Evolutionary conservation across 768 basidiomycete species (phyloP).

Genomic region (Suillus decipiens): DNA sequence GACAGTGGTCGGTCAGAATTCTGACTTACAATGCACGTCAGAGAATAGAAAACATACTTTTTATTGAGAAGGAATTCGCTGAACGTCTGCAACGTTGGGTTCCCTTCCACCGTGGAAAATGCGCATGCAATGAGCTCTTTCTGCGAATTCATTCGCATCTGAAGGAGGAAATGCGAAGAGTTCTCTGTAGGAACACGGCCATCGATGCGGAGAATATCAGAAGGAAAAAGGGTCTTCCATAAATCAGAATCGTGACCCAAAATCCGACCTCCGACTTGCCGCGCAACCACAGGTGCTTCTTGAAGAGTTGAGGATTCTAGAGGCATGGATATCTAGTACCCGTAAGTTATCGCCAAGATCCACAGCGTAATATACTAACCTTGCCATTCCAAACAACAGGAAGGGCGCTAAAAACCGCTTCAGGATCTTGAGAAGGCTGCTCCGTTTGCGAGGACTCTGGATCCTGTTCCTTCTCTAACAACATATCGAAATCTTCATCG

Average conservation of each 20-base stretch:
- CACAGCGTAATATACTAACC: conserved; percentile 41
- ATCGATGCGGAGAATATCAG: conserved; percentile 70
- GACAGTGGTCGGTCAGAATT: conserved; percentile 15
- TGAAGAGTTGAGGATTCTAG: conserved; percentile 70
- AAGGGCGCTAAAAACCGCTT: conserved; percentile 53
- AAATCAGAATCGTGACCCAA: conserved; percentile 58
- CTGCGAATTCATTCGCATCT: conserved; percentile 71
- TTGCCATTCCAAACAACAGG: conserved; percentile 75
- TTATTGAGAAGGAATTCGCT: conserved; percentile 71
- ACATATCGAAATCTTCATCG: conserved; percentile 88
- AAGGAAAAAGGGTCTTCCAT: conserved; percentile 80
- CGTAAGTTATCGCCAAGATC: conserved; percentile 15
- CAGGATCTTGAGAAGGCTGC: conserved; percentile 41
- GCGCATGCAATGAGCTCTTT: conserved; percentile 82
- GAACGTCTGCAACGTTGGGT: conserved; percentile 55
- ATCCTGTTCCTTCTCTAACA: conserved; percentile 63
- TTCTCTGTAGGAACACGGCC: conserved; percentile 80
- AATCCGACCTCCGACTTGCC: conserved; percentile 76
- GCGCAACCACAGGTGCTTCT: conserved; percentile 65
- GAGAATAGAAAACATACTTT: conserved; percentile 49
- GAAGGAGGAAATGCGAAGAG: conserved; percentile 76
- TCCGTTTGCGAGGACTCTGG: conserved; percentile 25
- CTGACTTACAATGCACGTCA: conserved; percentile 11
- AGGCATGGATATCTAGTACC: conserved; percentile 72
- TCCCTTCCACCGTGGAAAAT: conserved; percentile 56